Base-by-base conservation (phyloP, 192 early-diverging fungal genomes). In the Umbelopsis vinacea region DNA sequence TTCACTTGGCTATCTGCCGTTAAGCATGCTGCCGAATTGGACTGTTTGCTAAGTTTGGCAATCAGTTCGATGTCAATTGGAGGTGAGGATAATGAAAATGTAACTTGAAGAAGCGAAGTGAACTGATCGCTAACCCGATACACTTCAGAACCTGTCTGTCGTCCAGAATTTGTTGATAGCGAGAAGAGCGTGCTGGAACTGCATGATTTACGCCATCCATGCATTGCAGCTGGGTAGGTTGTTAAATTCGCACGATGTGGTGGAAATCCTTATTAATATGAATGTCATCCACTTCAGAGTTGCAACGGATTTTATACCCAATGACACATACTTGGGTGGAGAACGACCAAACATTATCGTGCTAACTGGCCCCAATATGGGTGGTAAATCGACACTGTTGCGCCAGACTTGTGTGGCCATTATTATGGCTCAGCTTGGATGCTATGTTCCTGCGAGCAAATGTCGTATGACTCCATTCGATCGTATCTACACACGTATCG, bases 281-380 rank as follows among this genome's bases (percentile, higher is more conserved):
- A 38, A 47, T 70, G 6, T 52, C 12, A 23, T 43, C 40, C 6
- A 11, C 4, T 17, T 50, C 50, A 76, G 76, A 2, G 69, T 78
- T 8, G 81, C 87, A 1, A 78, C 83, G 2, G 92, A 93, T 73
- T 98, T 96, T 76, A 96, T 99, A 47, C 96, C 98, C 46, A 99
- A 99, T 83, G 96, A 99, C 83, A 91, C 92, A 5, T 73, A 82
- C 46, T 85, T 99, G 2, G 95, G 95, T 7, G 86, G 87, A 1
- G 70, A 76, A 6, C 82, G 76, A 9, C 72, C 88, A 43, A 91
- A 84, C 68, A 89, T 98, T 80, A 91, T 98, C 12, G 83, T 99
- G 11, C 80, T 99, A 57, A 98, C 98, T 0, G 98, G 98, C 23
- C 97, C 98, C n/a, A 99, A 99, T 79, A 98, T 98, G 95, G 98